Evolutionary conservation across 2,329 filamentous ascomycete genomes (phyloP).

Genomic region (Trichoderma aggressivum): DNA sequence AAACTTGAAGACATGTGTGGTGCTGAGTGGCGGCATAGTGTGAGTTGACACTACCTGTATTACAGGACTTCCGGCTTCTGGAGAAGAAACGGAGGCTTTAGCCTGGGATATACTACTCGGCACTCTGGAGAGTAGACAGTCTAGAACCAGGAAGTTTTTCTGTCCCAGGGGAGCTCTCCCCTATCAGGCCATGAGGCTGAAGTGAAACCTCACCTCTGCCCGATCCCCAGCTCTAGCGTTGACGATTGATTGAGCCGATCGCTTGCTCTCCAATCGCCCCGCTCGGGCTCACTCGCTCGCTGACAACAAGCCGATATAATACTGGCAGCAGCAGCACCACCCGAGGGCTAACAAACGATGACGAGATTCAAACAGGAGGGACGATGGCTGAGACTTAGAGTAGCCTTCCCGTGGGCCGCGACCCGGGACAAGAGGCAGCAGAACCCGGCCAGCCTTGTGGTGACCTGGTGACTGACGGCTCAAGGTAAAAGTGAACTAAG

Average conservation of each 20-base stretch:
- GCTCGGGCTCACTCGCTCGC: background rate
- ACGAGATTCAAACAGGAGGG: background rate
- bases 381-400: background rate
- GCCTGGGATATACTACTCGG: conserved; percentile 1
- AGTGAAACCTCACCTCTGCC: background rate
- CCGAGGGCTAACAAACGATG: background rate
- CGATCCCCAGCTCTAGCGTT: background rate
- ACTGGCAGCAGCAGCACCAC: background rate
- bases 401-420: background rate
- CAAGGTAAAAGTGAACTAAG: background rate
- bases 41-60: background rate
- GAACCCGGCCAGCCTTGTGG: background rate
- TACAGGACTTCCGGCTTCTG: background rate
- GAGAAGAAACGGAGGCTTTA: background rate
- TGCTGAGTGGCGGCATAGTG: background rate
- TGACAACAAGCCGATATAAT: background rate
- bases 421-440: background rate
- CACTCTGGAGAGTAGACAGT: background rate
- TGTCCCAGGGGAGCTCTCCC: background rate
- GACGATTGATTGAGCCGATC: conserved; percentile 3
- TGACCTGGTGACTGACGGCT: background rate
- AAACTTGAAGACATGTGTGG: conserved; percentile 15
- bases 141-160: background rate
- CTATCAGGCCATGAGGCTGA: conserved; percentile 8
- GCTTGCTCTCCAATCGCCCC: conserved; percentile 7